Evolutionary conservation across 1,284 basidiomycete species (phyloP).

Genomic region (Xerocomus amazonicus): DNA sequence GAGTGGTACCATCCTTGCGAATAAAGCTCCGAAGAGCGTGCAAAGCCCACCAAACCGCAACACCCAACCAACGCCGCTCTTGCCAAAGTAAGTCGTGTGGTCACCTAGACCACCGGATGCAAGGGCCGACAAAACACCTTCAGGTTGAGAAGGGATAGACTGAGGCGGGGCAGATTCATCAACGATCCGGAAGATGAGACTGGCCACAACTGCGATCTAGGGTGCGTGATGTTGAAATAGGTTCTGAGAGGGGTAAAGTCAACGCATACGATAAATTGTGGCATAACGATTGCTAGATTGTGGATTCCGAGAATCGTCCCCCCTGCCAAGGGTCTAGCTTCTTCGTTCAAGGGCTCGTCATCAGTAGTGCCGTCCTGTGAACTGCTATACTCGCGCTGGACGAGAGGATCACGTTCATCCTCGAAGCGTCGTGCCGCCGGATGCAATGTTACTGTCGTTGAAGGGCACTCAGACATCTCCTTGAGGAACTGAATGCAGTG

Average conservation of each 20-base stretch:
- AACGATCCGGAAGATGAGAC: conserved; percentile 81
- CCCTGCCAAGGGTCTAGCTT: conserved; percentile 68
- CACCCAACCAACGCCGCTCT: conserved; percentile 91
- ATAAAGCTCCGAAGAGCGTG: conserved; percentile 68
- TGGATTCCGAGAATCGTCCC: conserved; percentile 95
- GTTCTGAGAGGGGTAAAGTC: not conserved
- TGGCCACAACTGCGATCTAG: conserved; percentile 86
- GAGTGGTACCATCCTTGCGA: conserved; percentile 78
- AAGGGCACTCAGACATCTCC: conserved; percentile 51
- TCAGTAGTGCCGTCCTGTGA: conserved; percentile 40
- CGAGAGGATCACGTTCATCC: conserved; percentile 59
- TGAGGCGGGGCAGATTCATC: conserved; percentile 48
- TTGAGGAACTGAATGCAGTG: conserved; percentile 62
- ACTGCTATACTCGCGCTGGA: conserved; percentile 52
- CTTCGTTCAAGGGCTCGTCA: conserved; percentile 33
- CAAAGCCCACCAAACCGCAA: conserved; percentile 87
- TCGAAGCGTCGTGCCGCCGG: conserved; percentile 3
- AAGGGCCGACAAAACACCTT: conserved; percentile 5
- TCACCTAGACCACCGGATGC: conserved; percentile 24
- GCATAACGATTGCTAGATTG: conserved; percentile 90
- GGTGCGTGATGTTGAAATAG: not conserved
- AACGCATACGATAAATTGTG: conserved; percentile 80
- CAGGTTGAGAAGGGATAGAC: conserved; percentile 30
- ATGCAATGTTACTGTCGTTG: not conserved
- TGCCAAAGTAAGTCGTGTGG: conserved; percentile 66